Evolutionary conservation across 768 basidiomycete species (phyloP).

Genomic region (Boletus rubescentipes): DNA sequence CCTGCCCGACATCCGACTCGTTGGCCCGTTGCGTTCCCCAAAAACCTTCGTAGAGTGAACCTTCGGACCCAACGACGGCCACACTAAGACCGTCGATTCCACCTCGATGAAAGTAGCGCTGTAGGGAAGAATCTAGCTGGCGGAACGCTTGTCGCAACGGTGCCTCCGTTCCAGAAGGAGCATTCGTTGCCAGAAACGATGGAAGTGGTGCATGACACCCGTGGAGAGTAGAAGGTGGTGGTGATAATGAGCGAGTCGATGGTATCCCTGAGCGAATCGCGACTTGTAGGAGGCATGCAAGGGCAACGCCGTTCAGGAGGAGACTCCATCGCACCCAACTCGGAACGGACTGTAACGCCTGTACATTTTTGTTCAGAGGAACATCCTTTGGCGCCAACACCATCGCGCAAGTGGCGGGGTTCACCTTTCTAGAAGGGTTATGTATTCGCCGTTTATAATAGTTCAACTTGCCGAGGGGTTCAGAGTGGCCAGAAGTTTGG

Average conservation of each 20-base stretch:
- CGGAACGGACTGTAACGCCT: neutral
- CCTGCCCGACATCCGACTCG: conserved; percentile 31
- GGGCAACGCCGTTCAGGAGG: conserved; percentile 7
- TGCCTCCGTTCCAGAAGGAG: conserved; percentile 15
- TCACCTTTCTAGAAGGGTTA: neutral
- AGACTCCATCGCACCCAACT: conserved; percentile 20
- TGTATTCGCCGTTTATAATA: neutral
- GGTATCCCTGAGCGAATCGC: neutral
- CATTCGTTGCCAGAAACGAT: conserved; percentile 9
- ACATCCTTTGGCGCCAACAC: neutral
- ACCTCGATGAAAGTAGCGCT: conserved; percentile 22
- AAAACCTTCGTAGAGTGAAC: conserved; percentile 44
- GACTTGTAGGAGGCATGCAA: conserved; percentile 14
- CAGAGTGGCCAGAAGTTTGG: neutral
- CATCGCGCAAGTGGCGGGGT: neutral
- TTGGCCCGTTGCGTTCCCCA: conserved; percentile 47
- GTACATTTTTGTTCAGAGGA: neutral
- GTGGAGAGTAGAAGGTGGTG: neutral
- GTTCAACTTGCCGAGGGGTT: neutral
- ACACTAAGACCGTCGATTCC: conserved; percentile 52
- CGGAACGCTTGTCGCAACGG: conserved; percentile 7
- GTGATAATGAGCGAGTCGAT: neutral
- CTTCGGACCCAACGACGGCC: conserved; percentile 46
- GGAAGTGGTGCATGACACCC: conserved; percentile 20
- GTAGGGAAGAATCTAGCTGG: conserved; percentile 8